Conservation (phyloP, 768 basidiomycete species). For the Omphalotus guepiniiformis region DNA sequence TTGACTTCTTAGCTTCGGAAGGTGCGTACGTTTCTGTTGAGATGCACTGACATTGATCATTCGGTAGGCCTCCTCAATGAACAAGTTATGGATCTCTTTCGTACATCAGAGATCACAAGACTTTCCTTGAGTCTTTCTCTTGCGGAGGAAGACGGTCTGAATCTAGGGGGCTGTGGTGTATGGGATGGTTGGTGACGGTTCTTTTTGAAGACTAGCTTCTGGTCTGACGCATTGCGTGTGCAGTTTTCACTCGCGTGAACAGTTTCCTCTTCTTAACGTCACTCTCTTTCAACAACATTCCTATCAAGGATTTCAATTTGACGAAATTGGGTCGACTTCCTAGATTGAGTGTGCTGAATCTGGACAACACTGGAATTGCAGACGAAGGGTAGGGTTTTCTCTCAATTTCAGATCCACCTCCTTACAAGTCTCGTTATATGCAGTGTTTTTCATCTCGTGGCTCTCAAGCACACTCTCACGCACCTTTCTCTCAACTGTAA, state of each 20-base stretch:
- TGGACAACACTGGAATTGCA: conserved; percentile 52
- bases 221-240: background rate
- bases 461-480: conserved; percentile 49
- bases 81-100: conserved; percentile 39
- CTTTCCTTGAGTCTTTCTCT: conserved; percentile 46
- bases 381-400: conserved; percentile 52
- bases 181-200: conserved; percentile 35
- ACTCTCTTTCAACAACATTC: conserved; percentile 45
- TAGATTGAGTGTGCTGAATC: conserved; percentile 38
- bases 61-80: conserved; percentile 43
- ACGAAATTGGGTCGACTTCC: conserved; percentile 51
- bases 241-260: conserved; percentile 48
- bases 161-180: conserved; percentile 39
- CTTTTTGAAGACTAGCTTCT: conserved; percentile 5
- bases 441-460: conserved; percentile 55
- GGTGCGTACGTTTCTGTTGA: conserved; percentile 18
- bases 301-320: conserved; percentile 45
- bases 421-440: background rate
- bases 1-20: conserved; percentile 23
- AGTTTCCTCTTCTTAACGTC: conserved; percentile 47
- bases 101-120: conserved; percentile 38
- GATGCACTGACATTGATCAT: background rate
- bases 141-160: conserved; percentile 44
- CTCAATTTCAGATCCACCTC: background rate
- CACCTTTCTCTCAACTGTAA: conserved; percentile 52